Percentiles rank a stretch among this genome's conserved stretches.
These are phyloP conservation scores for Penicillium daleae DNA, from an alignment of 495 filamentous ascomycete genomes.

Conservation along the genomic window DNA sequence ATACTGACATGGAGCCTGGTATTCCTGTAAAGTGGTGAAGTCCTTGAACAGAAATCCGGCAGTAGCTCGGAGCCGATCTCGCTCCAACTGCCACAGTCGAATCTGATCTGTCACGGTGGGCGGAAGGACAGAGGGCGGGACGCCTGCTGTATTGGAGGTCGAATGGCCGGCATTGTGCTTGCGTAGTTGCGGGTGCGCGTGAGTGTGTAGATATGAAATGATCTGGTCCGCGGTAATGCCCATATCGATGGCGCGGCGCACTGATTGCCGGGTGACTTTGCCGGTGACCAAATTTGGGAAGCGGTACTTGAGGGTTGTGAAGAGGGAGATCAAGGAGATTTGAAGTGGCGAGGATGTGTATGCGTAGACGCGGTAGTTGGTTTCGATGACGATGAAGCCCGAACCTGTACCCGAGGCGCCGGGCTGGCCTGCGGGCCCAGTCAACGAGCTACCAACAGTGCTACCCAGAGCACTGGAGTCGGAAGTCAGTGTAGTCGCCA, in stretches of 20 bases:
- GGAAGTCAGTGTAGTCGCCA: constrained; percentile 92
- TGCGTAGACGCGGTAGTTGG: constrained; percentile 97
- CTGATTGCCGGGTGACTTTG: constrained; percentile 81
- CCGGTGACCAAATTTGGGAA: constrained; percentile 92
- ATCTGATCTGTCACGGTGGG: constrained; percentile 98
- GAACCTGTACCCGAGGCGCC: constrained; percentile 59
- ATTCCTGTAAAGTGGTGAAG: constrained; percentile 76
- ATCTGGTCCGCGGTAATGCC: constrained; percentile 96
- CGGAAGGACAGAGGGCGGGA: constrained; percentile 68
- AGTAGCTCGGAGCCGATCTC: constrained; percentile 84
- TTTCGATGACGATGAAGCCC: constrained; percentile 94
- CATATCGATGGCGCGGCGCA: constrained; percentile 80
- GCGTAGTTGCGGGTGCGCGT: constrained; percentile 91
- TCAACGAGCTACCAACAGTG: constrained; percentile 39
- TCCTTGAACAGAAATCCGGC: constrained; percentile 88
- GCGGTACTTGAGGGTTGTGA: constrained; percentile 79
- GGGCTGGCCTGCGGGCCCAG: constrained; percentile 39
- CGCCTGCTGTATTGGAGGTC: constrained; percentile 39
- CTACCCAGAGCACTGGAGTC: constrained; percentile 65
- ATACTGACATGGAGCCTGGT: constrained; percentile 72
- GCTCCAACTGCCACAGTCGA: constrained; percentile 94
- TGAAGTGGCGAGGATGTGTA: constrained; percentile 92
- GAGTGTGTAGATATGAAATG: constrained; percentile 81
- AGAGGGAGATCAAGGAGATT: constrained; percentile 91
- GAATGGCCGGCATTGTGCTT: constrained; percentile 60